Evolutionary conservation across 345 rosid genomes (phyloP).

Genomic region (Eucalyptus guilfoylei): DNA sequence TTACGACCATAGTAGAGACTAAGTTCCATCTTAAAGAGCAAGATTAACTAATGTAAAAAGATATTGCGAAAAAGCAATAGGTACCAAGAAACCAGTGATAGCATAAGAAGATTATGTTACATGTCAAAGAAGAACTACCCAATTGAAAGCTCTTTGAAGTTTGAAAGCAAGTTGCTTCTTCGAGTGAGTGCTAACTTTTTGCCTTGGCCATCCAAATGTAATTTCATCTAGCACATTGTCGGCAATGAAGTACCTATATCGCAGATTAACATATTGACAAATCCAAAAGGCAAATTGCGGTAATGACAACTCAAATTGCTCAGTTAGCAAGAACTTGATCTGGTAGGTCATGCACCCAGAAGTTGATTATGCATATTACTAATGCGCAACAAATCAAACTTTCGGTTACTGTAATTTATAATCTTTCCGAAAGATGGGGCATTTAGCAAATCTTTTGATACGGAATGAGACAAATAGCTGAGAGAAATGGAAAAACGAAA

Average conservation of each 20-base stretch:
- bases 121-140: slow-evolving; percentile 38
- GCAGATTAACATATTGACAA: background rate
- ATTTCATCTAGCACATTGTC: slow-evolving; percentile 83
- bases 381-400: background rate
- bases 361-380: background rate
- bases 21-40: background rate
- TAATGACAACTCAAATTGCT: background rate
- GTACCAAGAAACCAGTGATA: background rate
- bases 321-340: background rate
- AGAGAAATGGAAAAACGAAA: background rate
- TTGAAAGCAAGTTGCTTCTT: slow-evolving; percentile 57
- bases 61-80: background rate
- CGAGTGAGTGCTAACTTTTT: slow-evolving; percentile 43
- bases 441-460: background rate
- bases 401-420: background rate
- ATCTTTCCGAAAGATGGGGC: background rate
- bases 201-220: slow-evolving; percentile 92
- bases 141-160: slow-evolving; percentile 78
- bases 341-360: background rate
- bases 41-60: background rate
- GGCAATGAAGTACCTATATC: slow-evolving; percentile 64
- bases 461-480: background rate
- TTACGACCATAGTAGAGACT: background rate
- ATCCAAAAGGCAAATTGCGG: background rate
- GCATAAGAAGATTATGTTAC: background rate